Base-by-base conservation (phyloP, 352 stramenopile genomes). In the Peronospora tabacina region DNA sequence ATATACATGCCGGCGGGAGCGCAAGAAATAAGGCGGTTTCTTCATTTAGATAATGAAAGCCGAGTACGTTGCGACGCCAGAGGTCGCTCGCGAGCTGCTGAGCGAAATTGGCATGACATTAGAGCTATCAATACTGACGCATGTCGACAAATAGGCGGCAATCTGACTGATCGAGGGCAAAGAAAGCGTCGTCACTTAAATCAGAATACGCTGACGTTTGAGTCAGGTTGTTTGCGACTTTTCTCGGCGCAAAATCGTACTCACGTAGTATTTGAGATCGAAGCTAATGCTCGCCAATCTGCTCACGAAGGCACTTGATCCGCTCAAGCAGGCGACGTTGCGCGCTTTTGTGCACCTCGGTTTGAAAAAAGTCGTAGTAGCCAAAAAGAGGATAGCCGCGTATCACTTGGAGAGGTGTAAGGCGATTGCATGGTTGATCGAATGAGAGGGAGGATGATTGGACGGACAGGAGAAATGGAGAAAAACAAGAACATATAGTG, bases 261-360 rank as follows among this genome's bases (percentile, higher is more conserved):
- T 38, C 10, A 5, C 13, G 17, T 12, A 38, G 2, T 38, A 38
- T 7, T 2, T 19, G 33, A 9, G 33, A 38, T 38, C 7, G 33
- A 7, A 38, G 33, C 33, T 19, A 19, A 38, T 38, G 33, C 33
- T 38, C 15, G 12, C 33, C 33, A 12, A 38, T 38, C 3, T 38
- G 33, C 33, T 38, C 10, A 38, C 8, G 1, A 38, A 38, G 16
- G 33, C 12, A 38, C 33, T 19, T 17, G 13, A 38, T 12, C 2
- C 33, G 13, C 15, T 16, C 13, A 38, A 38, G 33, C 33, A 19
- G 15, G 33, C 3, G 17, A 17, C 15, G 9, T 63, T 30, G 44
- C 5, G 16, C 51, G 47, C 19, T 33, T 42, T 40, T 58, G 38
- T 2, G 63, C 61, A 64, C n/a, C n/a, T n/a, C n/a, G n/a, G n/a